phyloP scores from a whole-genome alignment of 805 yeast species.

The Candida krabiensis region DNA sequence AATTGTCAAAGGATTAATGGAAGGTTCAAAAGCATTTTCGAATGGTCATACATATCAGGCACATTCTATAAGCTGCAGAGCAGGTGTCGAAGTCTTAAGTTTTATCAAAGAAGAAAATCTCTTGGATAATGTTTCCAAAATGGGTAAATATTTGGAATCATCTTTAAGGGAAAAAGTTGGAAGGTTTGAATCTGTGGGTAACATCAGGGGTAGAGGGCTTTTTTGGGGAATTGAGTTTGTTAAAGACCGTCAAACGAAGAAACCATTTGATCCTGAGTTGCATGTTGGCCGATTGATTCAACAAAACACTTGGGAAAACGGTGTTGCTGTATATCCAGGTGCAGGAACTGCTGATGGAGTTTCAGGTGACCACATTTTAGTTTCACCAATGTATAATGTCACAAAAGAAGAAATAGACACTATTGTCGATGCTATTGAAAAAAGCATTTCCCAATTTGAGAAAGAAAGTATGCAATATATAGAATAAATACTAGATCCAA shows the following conservation, averaged over 20 bases:
- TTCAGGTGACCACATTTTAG: conserved; percentile 38
- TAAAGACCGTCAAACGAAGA: conserved; percentile 42
- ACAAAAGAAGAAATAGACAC: conserved; percentile 34
- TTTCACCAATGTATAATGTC: conserved; percentile 40
- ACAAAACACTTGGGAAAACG: conserved; percentile 35
- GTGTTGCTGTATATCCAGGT: conserved; percentile 39
- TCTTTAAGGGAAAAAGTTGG: conserved; percentile 29
- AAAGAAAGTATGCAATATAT: too few species aligned
- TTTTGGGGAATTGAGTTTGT: conserved; percentile 56
- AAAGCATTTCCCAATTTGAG: conserved; percentile 8
- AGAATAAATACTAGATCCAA: too few species aligned
- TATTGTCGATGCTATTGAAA: conserved; percentile 34
- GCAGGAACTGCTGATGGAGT: conserved; percentile 38
- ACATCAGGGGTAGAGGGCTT: conserved; percentile 55
- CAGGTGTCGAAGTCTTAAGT: conserved; percentile 42
- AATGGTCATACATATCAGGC: conserved; percentile 47
- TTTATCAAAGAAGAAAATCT: conserved; percentile 26
- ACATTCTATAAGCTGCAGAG: conserved; percentile 42
- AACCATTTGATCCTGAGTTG: conserved; percentile 36
- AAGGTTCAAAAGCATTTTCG: conserved; percentile 35
- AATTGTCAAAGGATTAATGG: conserved; percentile 17
- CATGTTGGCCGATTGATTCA: conserved; percentile 29
- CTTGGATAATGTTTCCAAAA: conserved; percentile 35
- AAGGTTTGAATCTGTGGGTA: conserved; percentile 40
- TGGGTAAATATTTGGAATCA: conserved; percentile 37